A percentile compares a stretch with the other conserved stretches of the same genome.
phyloP scores from a whole-genome alignment of 176 grass and related monocot genomes.

The Oryza nivara region DNA sequence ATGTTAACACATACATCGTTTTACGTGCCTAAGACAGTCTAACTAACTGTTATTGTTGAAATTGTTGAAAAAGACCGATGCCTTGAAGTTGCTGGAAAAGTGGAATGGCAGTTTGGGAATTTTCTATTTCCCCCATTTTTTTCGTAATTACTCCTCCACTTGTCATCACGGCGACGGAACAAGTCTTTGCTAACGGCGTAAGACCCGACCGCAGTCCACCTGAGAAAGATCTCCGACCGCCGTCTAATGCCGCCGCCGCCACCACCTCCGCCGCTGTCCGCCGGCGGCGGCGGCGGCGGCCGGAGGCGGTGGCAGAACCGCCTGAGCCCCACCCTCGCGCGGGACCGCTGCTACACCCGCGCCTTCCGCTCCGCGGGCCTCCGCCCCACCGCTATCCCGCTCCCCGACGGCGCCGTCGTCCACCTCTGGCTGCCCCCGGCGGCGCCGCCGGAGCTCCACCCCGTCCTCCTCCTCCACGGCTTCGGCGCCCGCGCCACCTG shows the following conservation, averaged over 20 bases:
- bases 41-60: no score
- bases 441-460: conserved; percentile 28
- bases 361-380: conserved; percentile 74
- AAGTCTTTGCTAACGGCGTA: no score
- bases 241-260: conserved; percentile 41
- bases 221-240: background rate
- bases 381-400: conserved; percentile 51
- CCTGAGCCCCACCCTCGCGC: conserved; percentile 66
- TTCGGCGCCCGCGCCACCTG: conserved; percentile 84
- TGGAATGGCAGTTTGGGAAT: no score
- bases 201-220: conserved; percentile 5
- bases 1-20: no score
- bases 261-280: background rate
- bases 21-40: no score
- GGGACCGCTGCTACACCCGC: conserved; percentile 76
- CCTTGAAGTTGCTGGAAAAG: no score
- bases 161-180: background rate
- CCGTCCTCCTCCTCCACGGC: conserved; percentile 82
- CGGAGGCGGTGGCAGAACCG: conserved; percentile 39
- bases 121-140: background rate
- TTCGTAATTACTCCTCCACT: background rate
- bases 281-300: background rate
- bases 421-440: conserved; percentile 67
- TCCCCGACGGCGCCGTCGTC: conserved; percentile 61
- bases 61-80: no score